Evolutionary conservation across 2,329 filamentous ascomycete species (phyloP).

Genomic region (Phaeosphaeria sp.): DNA sequence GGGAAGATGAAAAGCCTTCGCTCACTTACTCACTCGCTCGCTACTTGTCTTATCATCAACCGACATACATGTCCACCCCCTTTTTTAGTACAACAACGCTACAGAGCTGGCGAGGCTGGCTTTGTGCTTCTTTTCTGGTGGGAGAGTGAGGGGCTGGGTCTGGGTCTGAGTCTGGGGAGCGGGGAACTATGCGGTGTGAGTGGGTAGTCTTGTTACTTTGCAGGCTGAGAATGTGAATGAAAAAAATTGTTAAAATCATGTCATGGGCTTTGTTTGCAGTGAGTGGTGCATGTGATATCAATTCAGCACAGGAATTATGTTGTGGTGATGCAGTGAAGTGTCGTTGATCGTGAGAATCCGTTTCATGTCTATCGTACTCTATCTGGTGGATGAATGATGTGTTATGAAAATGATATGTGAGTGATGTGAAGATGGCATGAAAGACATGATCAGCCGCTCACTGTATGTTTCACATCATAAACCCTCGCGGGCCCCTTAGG

Average conservation of each 20-base stretch:
- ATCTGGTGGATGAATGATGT: background rate
- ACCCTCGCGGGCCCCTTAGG: background rate
- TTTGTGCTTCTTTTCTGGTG: background rate
- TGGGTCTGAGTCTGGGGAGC: no score
- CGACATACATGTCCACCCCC: background rate
- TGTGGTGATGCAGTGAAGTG: background rate
- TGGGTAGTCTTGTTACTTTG: background rate
- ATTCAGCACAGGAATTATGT: no score
- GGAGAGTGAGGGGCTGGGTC: background rate
- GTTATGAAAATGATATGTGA: background rate
- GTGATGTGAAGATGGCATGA: background rate
- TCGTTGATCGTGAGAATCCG: background rate
- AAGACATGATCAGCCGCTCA: background rate
- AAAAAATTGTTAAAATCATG: background rate
- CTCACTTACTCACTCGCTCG: background rate
- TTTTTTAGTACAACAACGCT: background rate
- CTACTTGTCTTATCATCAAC: background rate
- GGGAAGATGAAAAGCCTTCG: background rate
- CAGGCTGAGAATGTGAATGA: background rate
- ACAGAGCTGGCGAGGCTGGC: background rate
- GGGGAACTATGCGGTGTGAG: no score
- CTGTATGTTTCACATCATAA: background rate
- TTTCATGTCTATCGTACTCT: background rate
- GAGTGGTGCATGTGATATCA: background rate
- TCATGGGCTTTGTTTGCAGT: background rate